Evolutionary conservation across 2,329 filamentous ascomycete genomes (phyloP), one percentile per base, ranked within the genome.

Genomic region (Scedosporium aurantiacum): DNA sequence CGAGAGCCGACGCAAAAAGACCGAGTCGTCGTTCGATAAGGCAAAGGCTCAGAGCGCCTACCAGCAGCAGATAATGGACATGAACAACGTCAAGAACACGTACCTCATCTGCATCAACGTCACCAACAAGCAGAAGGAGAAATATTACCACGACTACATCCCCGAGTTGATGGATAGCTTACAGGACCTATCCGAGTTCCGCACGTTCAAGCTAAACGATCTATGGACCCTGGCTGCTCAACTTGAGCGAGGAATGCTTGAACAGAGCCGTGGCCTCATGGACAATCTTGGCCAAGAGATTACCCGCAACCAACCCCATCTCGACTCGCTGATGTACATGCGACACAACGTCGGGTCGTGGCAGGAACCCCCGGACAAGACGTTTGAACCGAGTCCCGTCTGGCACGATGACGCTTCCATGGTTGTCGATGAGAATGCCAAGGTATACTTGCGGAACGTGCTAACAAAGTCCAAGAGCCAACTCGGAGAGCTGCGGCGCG

Each of bases 11-110:
- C 88, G 94, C 69, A 97, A 97, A 78, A 99, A 99, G 81, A 86
- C 89, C 58, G 94, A 99, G 69, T 88, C 88, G 56, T 86, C 91
- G n/a, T 95, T 94, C 70, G 93, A 97, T 72, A 97, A 96, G 76
- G 78, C 84, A 64, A 99, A 97, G 77, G 91, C 93, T 6, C 90
- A 96, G 71, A 88, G 85, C 71, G 86, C 90, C 43, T 99, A 96
- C 74, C 90, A 96, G 69, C 91, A 96, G 71, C 93, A 97, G 73
- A 81, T 95, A 63, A 77, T 87, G 63, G 94, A 99, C 67, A 97
- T 97, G 94, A 90, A 94, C 75, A 99, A 99, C 71, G 83, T 88
- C 72, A 99, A 99, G 79, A 99, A 99, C 73, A 91, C 89, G n/a
- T 99, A 99, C 71, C 78, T 99, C 64, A 96, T 99, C 69, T 83